Conservation (phyloP, 768 basidiomycete species). For the Imleria badia region DNA sequence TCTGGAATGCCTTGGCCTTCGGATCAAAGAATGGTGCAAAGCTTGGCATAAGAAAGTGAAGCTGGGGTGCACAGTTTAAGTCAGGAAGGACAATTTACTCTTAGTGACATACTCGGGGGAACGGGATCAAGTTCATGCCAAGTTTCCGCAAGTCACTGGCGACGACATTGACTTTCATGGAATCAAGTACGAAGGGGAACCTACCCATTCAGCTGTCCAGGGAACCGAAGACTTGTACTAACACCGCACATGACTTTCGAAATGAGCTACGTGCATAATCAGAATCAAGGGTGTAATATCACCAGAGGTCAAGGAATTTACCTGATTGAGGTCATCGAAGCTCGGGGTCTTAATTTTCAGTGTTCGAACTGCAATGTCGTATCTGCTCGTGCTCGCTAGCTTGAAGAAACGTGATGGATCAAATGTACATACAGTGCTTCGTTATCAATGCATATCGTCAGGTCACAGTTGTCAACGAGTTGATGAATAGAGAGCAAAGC, state of each 20-base stretch:
- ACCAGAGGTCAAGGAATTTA: conserved; percentile 29
- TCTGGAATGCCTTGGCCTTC: conserved; percentile 59
- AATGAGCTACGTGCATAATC: conserved; percentile 49
- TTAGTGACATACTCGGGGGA: conserved; percentile 72
- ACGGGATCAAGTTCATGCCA: conserved; percentile 92
- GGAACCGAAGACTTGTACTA: conserved; percentile 88
- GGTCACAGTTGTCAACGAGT: conserved; percentile 83
- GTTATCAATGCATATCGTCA: conserved; percentile 85
- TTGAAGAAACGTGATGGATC: not conserved
- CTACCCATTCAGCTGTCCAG: conserved; percentile 90
- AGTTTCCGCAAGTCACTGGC: conserved; percentile 82
- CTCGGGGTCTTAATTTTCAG: conserved; percentile 63
- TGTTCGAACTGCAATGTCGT: conserved; percentile 66
- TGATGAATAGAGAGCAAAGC: conserved; percentile 83
- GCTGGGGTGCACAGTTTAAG: conserved; percentile 40
- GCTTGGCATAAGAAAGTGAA: conserved; percentile 96
- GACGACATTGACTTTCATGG: conserved; percentile 3
- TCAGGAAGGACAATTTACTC: not conserved
- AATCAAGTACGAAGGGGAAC: conserved; percentile 15
- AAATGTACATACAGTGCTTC: conserved; percentile 64
- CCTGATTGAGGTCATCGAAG: conserved; percentile 70
- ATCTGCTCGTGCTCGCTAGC: conserved; percentile 41
- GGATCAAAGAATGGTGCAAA: conserved; percentile 87
- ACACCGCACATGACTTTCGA: conserved; percentile 93
- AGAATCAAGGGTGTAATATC: not conserved